These are phyloP conservation scores for Zarea fungicola DNA, from an alignment of 2,329 filamentous ascomycete genomes.

Conservation along the genomic window DNA sequence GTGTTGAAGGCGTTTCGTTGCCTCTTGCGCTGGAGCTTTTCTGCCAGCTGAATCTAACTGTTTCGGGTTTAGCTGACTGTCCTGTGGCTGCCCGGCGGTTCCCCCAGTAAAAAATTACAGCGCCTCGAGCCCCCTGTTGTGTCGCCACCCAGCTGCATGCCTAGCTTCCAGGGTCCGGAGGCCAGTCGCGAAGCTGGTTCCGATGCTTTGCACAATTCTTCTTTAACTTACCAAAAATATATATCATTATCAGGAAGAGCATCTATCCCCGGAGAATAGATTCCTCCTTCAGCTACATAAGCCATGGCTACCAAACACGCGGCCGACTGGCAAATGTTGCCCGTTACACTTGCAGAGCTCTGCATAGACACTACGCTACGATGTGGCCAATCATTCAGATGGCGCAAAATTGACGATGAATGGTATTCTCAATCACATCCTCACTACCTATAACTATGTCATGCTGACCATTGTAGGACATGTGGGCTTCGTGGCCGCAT, in stretches of 20 bases:
- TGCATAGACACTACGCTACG: slow-evolving; percentile 92
- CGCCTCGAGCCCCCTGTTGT: background rate
- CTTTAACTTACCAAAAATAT: no score
- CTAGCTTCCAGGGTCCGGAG: background rate
- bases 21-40: slow-evolving; percentile 16
- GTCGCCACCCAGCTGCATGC: background rate
- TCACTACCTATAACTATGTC: background rate
- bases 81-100: background rate
- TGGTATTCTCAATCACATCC: slow-evolving; percentile 54
- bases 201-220: background rate
- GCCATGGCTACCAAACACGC: slow-evolving; percentile 40
- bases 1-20: slow-evolving; percentile 1
- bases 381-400: slow-evolving; percentile 95
- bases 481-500: slow-evolving; percentile 84
- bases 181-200: background rate
- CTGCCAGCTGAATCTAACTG: slow-evolving; percentile 6
- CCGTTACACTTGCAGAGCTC: slow-evolving; percentile 75
- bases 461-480: slow-evolving; percentile 45
- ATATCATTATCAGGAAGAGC: no score
- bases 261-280: no score
- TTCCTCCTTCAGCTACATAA: background rate
- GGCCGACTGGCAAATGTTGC: slow-evolving; percentile 83
- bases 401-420: slow-evolving; percentile 78
- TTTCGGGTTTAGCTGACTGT: slow-evolving; percentile 5
- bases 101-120: background rate